A percentile compares a stretch with the other conserved stretches of the same genome.
Conservation (phyloP, 1,284 basidiomycete species). For the Coniferiporia weirii region DNA sequence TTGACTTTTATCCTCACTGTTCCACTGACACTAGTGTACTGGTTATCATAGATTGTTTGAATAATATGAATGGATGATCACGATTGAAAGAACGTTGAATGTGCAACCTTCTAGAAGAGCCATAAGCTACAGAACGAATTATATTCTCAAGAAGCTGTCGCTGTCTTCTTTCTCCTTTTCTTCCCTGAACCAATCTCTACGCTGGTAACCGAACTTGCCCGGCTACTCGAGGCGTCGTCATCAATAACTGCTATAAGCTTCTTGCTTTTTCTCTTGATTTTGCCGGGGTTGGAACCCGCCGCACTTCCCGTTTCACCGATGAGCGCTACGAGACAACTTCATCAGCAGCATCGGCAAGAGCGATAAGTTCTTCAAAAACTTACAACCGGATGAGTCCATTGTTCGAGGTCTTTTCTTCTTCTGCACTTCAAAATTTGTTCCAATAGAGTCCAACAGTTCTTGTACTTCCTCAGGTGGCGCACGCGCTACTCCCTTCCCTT, state of each 20-base stretch:
- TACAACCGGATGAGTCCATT: constrained; percentile 64
- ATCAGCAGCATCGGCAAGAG: not conserved
- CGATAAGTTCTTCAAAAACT: constrained; percentile 15
- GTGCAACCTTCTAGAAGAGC: too few relatives aligned
- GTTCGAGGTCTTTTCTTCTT: constrained; percentile 45
- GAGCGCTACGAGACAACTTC: not conserved
- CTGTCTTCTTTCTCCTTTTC: constrained; percentile 7
- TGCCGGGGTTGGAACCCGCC: not conserved
- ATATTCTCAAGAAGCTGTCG: not conserved
- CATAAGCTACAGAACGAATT: too few relatives aligned
- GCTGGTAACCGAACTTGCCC: constrained; percentile 7
- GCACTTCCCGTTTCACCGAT: not conserved
- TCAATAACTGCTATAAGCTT: constrained; percentile 5
- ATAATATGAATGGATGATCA: not conserved
- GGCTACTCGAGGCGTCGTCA: not conserved
- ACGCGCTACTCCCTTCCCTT: constrained; percentile 39
- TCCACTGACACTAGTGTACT: not conserved
- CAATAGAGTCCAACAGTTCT: constrained; percentile 19
- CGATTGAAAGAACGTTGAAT: too few relatives aligned
- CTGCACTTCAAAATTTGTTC: constrained; percentile 20
- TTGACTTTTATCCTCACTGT: not conserved
- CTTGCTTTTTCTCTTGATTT: constrained; percentile 9
- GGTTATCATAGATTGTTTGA: not conserved
- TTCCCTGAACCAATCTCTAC: not conserved
- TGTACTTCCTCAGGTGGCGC: constrained; percentile 13